Conservation (phyloP, 169 alveolate genomes). For the Eimeria maxima region DNA sequence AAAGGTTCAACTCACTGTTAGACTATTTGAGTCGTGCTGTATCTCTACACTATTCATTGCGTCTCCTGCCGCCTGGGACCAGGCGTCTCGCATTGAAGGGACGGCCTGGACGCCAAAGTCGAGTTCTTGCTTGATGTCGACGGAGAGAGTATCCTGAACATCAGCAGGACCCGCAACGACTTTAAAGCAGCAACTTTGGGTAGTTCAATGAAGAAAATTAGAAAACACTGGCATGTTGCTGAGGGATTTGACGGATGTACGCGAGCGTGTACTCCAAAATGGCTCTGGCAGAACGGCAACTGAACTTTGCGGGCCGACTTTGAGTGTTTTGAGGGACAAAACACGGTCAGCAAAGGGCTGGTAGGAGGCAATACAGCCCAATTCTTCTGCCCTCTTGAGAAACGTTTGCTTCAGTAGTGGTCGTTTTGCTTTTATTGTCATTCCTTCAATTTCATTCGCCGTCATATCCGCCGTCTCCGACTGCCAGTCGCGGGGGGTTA, state of each 20-base stretch:
- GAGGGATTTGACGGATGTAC: not conserved
- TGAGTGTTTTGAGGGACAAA: constrained; percentile 39
- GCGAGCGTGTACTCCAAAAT: not conserved
- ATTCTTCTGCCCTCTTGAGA: not conserved
- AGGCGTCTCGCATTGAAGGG: constrained; percentile 10
- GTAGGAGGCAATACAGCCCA: not conserved
- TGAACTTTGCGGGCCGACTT: constrained; percentile 38
- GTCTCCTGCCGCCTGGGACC: constrained; percentile 63
- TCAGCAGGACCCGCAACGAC: not conserved
- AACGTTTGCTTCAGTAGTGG: constrained; percentile 17
- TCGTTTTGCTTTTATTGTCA: constrained; percentile 37
- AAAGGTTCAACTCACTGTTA: not conserved
- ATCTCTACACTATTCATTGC: not conserved
- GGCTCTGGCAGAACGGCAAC: not conserved
- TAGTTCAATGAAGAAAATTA: not conserved
- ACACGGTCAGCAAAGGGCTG: constrained; percentile 61
- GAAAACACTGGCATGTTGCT: not conserved
- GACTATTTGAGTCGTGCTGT: constrained; percentile 44
- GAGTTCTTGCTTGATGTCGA: constrained; percentile 61
- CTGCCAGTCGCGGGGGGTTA: constrained; percentile 51
- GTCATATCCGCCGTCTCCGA: constrained; percentile 54
- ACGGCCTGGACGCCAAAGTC: constrained; percentile 77
- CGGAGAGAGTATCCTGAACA: constrained; percentile 40
- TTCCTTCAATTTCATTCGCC: constrained; percentile 34
- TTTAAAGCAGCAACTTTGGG: not conserved